Evolutionary conservation across 441 rosid genomes (phyloP).

Genomic region (Bruguiera hainesii): DNA sequence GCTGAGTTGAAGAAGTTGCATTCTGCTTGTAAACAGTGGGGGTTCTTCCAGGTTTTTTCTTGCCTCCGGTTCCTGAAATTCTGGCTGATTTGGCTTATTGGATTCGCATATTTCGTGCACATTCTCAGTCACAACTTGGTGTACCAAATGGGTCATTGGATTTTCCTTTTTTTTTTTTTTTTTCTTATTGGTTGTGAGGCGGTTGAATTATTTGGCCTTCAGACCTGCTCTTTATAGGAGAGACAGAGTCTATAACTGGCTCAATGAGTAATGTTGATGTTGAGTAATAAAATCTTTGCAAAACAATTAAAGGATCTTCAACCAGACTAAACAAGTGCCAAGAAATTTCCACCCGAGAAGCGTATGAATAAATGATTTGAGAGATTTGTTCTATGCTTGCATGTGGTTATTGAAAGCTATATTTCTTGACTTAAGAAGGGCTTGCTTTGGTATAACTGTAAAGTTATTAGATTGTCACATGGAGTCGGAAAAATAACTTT

Average conservation of each 20-base stretch:
- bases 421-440: too few relatives aligned
- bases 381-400: background rate
- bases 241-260: background rate
- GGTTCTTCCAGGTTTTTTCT: slow-evolving; percentile 35
- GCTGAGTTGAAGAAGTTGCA: slow-evolving; percentile 32
- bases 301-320: background rate
- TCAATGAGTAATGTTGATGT: background rate
- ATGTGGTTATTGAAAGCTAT: too few relatives aligned
- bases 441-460: too few relatives aligned
- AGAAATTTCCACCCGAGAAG: background rate
- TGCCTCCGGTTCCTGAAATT: too few relatives aligned
- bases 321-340: background rate
- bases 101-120: too few relatives aligned
- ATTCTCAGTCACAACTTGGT: too few relatives aligned
- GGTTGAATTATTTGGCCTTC: background rate
- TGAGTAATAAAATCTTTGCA: too few relatives aligned
- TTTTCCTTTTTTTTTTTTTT: too few relatives aligned
- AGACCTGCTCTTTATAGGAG: background rate
- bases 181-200: background rate
- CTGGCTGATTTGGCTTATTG: too few relatives aligned
- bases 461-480: too few relatives aligned
- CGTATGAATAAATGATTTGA: background rate
- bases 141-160: too few relatives aligned
- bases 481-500: too few relatives aligned
- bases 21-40: slow-evolving; percentile 42